phyloP scores from a whole-genome alignment of 2,329 filamentous ascomycete genomes.

The Cercospora citrullina region DNA sequence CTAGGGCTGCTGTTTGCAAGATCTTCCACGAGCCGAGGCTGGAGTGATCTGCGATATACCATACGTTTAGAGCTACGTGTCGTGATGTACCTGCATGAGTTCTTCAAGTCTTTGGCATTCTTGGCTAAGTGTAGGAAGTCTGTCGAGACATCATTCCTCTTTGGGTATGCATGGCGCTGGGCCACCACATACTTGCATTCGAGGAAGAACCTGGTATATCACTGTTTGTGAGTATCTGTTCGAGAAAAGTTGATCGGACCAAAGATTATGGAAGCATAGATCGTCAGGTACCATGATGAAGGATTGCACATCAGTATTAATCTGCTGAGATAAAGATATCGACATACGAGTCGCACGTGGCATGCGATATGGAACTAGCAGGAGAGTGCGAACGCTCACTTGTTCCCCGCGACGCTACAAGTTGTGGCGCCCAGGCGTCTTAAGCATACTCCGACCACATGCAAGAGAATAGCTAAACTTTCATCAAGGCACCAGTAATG shows the following conservation, averaged over 20 bases:
- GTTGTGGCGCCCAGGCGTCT: constrained; percentile 7
- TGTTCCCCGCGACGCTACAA: not conserved
- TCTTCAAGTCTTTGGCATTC: not conserved
- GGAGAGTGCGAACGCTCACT: constrained; percentile 9
- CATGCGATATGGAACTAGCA: too few species aligned
- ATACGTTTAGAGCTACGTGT: not conserved
- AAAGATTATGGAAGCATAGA: not conserved
- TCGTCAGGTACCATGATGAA: not conserved
- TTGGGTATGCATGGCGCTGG: not conserved
- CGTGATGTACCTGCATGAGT: constrained; percentile 3
- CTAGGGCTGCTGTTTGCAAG: not conserved
- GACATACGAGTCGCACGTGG: not conserved
- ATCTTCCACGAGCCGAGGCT: constrained; percentile 6
- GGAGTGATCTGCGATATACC: not conserved
- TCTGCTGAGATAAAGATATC: not conserved
- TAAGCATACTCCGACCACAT: constrained; percentile 13
- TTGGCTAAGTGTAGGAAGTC: not conserved
- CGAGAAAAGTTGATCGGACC: too few species aligned
- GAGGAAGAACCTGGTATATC: not conserved
- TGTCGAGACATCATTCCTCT: not conserved
- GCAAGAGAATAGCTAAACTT: not conserved
- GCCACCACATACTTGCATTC: not conserved
- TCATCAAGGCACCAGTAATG: not conserved
- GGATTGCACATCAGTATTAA: not conserved
- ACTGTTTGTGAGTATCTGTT: not conserved